Base-by-base conservation (phyloP, 2,329 filamentous ascomycete genomes). In the Elsinoe fawcettii region DNA sequence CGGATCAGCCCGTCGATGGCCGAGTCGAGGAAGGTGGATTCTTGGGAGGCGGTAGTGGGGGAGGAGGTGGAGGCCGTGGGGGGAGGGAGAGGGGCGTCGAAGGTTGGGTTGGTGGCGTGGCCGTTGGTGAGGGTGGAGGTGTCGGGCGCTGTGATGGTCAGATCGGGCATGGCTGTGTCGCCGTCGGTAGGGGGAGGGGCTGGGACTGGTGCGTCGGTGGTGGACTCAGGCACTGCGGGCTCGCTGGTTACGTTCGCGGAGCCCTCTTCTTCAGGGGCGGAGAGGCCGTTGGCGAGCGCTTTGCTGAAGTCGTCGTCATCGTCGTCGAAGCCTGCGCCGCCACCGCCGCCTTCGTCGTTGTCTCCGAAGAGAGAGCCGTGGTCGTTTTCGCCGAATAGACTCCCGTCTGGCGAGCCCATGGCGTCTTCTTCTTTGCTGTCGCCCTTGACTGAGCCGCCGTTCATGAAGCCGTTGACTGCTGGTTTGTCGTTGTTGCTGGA, bases 1-100 rank as follows among this genome's bases (percentile, higher is more conserved):
- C 90, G 86, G 44, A 99, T 77, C 0, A 85, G 85, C 55, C 92
- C 91, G 72, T 97, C 87, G 7, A 92, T 89, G 2, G 89, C 87
- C 2, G 93, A 88, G 23, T 91, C 88, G 54, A 99, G 78, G 69
- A 99, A 99, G 0, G 87, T 91, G 3, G 83, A 87, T 61, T 90
- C 83, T 0, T 81, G 81, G 63, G 66, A 73, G 69, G 72, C 47
- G 68, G 64, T 55, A 18, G 64, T 60, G n/a, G 58, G 57, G 46
- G 58, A 47, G 12, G 60, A 46, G 11, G n/a, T n/a, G n/a, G n/a
- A n/a, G n/a, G n/a, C n/a, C n/a, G n/a, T n/a, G n/a, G n/a, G n/a
- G n/a, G 49, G 6, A 25, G 39, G 34, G 30, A 14, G 61, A 8
- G 66, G 67, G 72, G 97, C 87, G 7, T 91, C 89, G 2, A 89